Evolutionary conservation across 345 rosid genomes (phyloP).

Genomic region (Geranium brycei): DNA sequence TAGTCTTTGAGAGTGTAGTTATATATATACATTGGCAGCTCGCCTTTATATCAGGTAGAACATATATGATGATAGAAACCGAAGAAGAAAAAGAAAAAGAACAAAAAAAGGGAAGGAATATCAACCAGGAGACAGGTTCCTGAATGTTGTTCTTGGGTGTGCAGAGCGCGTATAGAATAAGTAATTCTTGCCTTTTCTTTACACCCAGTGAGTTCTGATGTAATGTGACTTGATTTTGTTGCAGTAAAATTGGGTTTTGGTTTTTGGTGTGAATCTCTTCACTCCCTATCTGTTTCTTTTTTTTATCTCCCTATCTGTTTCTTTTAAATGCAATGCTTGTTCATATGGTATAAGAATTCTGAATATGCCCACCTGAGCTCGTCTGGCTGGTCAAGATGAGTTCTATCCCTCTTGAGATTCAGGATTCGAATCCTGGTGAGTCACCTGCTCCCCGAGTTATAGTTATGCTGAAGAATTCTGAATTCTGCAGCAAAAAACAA

Average conservation of each 20-base stretch:
- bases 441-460: too few species aligned
- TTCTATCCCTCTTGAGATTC: too few species aligned
- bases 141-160: conserved; percentile 22
- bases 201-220: conserved; percentile 27
- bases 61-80: conserved; percentile 5
- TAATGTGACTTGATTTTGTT: conserved; percentile 28
- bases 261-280: conserved; percentile 36
- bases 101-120: conserved; percentile 22
- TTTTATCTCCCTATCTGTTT: not conserved
- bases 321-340: not conserved
- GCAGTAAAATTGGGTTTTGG: conserved; percentile 38
- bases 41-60: conserved; percentile 29
- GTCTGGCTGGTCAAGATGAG: too few species aligned
- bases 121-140: conserved; percentile 40
- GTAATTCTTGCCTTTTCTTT: conserved; percentile 11
- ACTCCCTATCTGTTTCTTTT: not conserved
- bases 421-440: too few species aligned
- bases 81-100: conserved; percentile 1
- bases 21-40: conserved; percentile 32
- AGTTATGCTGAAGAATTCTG: too few species aligned
- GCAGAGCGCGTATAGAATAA: conserved; percentile 49
- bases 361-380: too few species aligned
- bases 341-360: not conserved
- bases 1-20: conserved; percentile 33
- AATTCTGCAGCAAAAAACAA: too few species aligned